Base-by-base conservation (phyloP, 169 alveolate genomes). In the Eimeria necatrix region DNA sequence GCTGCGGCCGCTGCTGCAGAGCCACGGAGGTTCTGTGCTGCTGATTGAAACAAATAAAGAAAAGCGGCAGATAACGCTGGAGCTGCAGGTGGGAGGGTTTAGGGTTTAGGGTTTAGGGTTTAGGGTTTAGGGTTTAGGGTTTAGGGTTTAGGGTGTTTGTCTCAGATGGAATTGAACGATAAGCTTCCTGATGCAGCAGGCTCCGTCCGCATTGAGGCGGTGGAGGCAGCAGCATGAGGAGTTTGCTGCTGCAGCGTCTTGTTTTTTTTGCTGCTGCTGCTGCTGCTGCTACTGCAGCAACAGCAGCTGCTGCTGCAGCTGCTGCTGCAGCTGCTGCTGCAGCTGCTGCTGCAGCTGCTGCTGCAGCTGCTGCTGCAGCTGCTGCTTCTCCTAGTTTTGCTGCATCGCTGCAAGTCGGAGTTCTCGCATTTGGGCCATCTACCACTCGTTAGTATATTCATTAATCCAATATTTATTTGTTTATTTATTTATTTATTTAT, bases 121-220 rank as follows among this genome's bases (percentile, higher is more conserved):
- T 56, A 56, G 64, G 64, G 64, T 14, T 56, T 56, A 56, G 64
- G 64, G 64, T 56, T 56, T 56, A 9, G 64, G 14, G 20, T 56
- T 56, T 56, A 56, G 64, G 14, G 46, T 68, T n/a, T 68, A 68
- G 46, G 26, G 78, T 68, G 20, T 68, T 8, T 68, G 20, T n/a
- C 10, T 68, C 78, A 68, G 78, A 68, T 68, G 26, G 78, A 68
- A n/a, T n/a, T 68, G 78, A 10, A n/a, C 6, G 78, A 68, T n/a
- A 68, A 68, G 26, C 78, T 68, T 10, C 78, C 20, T 8, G 26
- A n/a, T 12, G 78, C 46, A 6, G 46, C 26, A n/a, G 78, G 26
- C 46, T 6, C 26, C 16, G 78, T 68, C 10, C 9, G 10, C 78
- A n/a, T 68, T n/a, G 78, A 68, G 78, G 78, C 78, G 10, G 10